phyloP scores from a whole-genome alignment of 208 protist species.

The Trichomonas vaginalis region DNA sequence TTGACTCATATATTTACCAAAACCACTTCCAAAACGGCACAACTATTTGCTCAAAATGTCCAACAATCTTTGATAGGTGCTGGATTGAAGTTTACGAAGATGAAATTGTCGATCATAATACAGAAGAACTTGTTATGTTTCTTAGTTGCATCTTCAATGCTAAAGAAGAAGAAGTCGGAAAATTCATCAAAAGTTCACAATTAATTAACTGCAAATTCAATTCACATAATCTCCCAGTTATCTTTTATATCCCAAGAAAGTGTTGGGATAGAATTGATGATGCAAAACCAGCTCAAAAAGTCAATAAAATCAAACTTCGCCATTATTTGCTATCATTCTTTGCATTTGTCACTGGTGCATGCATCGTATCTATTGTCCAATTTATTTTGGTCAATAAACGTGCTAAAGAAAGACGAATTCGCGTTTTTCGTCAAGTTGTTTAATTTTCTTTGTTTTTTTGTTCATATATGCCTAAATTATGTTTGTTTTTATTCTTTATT shows the following conservation, averaged over 20 bases:
- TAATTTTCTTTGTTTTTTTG: background rate
- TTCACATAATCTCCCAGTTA: background rate
- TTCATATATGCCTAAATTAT: too few species aligned
- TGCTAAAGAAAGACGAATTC: background rate
- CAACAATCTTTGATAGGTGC: background rate
- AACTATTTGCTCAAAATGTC: too few species aligned
- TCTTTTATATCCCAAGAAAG: background rate
- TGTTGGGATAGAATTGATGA: background rate
- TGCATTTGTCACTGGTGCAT: background rate
- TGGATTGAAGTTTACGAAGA: background rate
- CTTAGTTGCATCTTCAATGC: background rate
- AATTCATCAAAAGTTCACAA: background rate
- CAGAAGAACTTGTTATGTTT: background rate
- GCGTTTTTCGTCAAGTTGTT: background rate
- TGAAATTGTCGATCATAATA: background rate
- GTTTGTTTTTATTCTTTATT: too few species aligned
- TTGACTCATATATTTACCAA: too few species aligned
- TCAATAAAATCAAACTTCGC: background rate
- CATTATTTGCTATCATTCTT: background rate
- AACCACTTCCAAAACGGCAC: too few species aligned
- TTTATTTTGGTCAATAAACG: background rate
- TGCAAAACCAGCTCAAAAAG: background rate
- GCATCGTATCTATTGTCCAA: background rate
- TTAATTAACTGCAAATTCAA: background rate
- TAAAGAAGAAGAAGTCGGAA: background rate